Conservation (phyloP, 2,329 filamentous ascomycete genomes). For the Alternaria novae-zelandiae region DNA sequence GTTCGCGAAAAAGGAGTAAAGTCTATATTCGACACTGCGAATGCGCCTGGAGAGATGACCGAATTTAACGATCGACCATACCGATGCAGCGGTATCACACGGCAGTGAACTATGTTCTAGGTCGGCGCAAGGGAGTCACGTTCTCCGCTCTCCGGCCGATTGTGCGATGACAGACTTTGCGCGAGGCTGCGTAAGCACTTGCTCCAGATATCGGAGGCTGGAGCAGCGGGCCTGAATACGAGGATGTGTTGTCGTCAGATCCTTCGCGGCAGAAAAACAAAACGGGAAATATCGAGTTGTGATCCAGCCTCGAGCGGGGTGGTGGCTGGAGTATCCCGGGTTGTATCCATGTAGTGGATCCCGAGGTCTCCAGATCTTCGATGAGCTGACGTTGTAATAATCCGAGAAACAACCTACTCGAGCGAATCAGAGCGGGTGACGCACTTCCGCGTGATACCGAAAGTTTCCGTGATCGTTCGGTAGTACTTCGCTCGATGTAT, state of each 20-base stretch:
- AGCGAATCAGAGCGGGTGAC: slow-evolving; percentile 4
- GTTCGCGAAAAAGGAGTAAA: not conserved
- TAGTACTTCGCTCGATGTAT: not conserved
- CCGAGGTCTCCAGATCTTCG: not conserved
- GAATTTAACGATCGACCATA: not conserved
- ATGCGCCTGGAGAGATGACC: not conserved
- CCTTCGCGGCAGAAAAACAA: slow-evolving; percentile 2
- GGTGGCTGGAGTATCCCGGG: not conserved
- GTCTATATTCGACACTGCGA: not conserved
- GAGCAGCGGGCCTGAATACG: not conserved
- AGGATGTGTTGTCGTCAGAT: slow-evolving; percentile 10
- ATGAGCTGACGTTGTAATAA: not conserved
- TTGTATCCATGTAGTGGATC: slow-evolving; percentile 1
- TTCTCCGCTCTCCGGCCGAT: not conserved
- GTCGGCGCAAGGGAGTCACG: not conserved
- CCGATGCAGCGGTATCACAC: not conserved
- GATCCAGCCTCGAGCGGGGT: slow-evolving; percentile 1
- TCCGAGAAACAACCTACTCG: not conserved
- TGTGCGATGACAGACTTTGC: not conserved
- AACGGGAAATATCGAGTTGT: not conserved
- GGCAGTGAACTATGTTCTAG: not conserved
- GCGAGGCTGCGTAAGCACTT: slow-evolving; percentile 2
- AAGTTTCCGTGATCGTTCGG: not conserved
- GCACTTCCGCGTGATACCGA: not conserved
- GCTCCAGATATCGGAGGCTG: not conserved